Conservation (phyloP, 352 stramenopile species). For the Globisporangium camurandrum region DNA sequence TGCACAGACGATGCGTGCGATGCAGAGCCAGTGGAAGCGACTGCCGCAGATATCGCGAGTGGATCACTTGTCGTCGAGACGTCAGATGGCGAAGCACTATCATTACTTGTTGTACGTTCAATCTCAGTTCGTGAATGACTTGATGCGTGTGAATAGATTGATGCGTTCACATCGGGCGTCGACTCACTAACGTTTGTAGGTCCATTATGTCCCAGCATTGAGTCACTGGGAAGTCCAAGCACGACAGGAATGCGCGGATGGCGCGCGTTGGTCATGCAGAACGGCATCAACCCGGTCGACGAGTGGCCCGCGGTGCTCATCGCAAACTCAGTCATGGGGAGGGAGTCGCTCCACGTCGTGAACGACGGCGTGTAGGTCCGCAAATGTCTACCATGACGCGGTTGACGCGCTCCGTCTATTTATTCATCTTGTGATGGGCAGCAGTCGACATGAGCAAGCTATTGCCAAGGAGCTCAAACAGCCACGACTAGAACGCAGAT, state of each 20-base stretch:
- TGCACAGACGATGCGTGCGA: too few relatives aligned
- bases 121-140: too few relatives aligned
- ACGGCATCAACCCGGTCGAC: neutral
- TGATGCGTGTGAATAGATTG: neutral
- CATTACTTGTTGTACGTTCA: too few relatives aligned
- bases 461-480: neutral
- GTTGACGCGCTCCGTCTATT: constrained; percentile 10
- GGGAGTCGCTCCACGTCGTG: neutral
- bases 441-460: constrained; percentile 5
- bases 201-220: neutral
- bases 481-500: neutral
- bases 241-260: neutral
- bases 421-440: constrained; percentile 8
- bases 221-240: neutral
- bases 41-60: too few relatives aligned
- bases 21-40: too few relatives aligned
- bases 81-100: too few relatives aligned
- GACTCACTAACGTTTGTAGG: neutral
- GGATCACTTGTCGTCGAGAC: too few relatives aligned
- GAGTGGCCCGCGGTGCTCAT: neutral
- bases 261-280: neutral
- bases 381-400: constrained; percentile 4
- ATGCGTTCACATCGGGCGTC: neutral
- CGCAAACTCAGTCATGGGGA: neutral
- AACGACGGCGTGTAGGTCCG: constrained; percentile 4